Evolutionary conservation across 2,329 filamentous ascomycete species (phyloP).

Genomic region (Chalaropsis ovoidea): DNA sequence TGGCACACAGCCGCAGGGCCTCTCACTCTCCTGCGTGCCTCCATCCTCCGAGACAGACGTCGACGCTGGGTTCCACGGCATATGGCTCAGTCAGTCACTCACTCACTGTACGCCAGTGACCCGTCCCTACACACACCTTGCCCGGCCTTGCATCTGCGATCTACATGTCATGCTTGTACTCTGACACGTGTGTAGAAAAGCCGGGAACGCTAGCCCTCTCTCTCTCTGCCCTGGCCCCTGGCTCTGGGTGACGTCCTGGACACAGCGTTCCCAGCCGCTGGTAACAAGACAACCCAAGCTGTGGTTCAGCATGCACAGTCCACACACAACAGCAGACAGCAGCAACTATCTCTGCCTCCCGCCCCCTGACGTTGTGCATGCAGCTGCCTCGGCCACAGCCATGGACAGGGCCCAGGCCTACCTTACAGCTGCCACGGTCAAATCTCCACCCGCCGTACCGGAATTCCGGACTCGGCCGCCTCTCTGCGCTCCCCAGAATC

Average conservation of each 20-base stretch:
- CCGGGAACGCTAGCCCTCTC: not conserved
- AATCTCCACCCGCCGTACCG: not conserved
- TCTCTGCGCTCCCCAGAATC: not conserved
- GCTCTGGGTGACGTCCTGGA: not conserved
- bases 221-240: not conserved
- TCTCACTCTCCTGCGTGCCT: not conserved
- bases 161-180: not conserved
- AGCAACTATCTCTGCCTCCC: not conserved
- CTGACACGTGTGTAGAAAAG: not conserved
- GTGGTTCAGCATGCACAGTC: slow-evolving; percentile 5
- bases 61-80: not conserved
- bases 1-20: not conserved
- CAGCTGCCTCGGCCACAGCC: not conserved
- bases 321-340: not conserved
- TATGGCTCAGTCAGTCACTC: too few species aligned
- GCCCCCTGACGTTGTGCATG: not conserved
- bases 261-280: not conserved
- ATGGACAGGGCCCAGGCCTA: not conserved
- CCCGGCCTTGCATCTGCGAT: not conserved
- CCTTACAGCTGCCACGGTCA: not conserved
- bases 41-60: not conserved
- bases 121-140: not conserved
- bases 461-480: not conserved
- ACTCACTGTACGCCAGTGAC: not conserved
- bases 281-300: not conserved